phyloP scores from a whole-genome alignment of 257 asterid species.

The Gentiana macrophylla region DNA sequence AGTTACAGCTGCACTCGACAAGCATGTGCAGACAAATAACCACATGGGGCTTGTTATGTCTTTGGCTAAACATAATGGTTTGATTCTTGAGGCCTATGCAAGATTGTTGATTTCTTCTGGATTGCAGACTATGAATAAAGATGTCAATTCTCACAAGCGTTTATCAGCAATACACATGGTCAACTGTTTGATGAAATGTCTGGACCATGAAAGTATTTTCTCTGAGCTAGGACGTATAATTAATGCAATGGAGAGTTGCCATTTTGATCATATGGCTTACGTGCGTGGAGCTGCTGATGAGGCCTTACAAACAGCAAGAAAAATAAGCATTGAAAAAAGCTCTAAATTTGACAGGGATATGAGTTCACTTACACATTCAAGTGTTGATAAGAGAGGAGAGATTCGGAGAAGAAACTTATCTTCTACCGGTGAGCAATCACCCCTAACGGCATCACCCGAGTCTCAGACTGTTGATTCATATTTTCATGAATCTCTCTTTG shows the following conservation, averaged over 20 bases:
- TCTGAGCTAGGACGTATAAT: slow-evolving; percentile 62
- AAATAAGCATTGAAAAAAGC: slow-evolving; percentile 38
- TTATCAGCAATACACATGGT: slow-evolving; percentile 85
- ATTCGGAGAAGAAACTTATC: slow-evolving; percentile 24
- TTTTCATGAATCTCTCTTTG: slow-evolving; percentile 34
- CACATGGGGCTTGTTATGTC: slow-evolving; percentile 78
- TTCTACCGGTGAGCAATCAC: slow-evolving; percentile 43
- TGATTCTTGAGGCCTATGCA: slow-evolving; percentile 83
- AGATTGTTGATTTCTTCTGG: slow-evolving; percentile 63
- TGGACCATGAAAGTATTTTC: slow-evolving; percentile 67
- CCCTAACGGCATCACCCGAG: slow-evolving; percentile 66
- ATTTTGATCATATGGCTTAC: slow-evolving; percentile 66
- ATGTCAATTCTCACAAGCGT: slow-evolving; percentile 70
- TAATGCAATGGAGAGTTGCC: slow-evolving; percentile 79
- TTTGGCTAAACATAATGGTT: slow-evolving; percentile 73
- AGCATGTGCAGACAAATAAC: slow-evolving; percentile 61
- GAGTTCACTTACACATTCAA: slow-evolving; percentile 41
- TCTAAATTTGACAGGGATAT: slow-evolving; percentile 37
- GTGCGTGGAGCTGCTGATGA: slow-evolving; percentile 92
- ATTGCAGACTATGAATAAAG: slow-evolving; percentile 44
- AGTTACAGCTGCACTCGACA: slow-evolving; percentile 77
- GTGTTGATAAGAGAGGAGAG: slow-evolving; percentile 33
- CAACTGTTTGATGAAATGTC: slow-evolving; percentile 60
- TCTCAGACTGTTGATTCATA: slow-evolving; percentile 63
- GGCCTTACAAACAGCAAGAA: slow-evolving; percentile 65